Evolutionary conservation across 352 stramenopile species (phyloP).

Genomic region (Globisporangium polare): DNA sequence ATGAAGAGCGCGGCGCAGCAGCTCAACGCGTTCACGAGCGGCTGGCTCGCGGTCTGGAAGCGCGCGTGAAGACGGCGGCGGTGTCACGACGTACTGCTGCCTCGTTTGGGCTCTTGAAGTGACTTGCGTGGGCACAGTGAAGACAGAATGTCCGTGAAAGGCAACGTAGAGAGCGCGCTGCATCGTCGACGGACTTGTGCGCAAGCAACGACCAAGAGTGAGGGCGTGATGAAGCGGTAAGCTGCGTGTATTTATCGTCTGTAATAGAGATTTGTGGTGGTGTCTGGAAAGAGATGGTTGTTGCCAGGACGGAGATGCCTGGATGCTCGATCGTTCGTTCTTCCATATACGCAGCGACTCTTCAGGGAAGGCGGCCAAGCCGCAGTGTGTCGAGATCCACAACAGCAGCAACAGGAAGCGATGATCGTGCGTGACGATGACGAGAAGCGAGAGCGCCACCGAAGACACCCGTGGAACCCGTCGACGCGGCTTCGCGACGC

Average conservation of each 20-base stretch:
- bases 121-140: too few relatives aligned
- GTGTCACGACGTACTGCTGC: not conserved
- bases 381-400: not conserved
- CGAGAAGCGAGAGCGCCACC: not conserved
- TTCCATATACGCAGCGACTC: not conserved
- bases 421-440: not conserved
- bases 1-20: conserved; percentile 67
- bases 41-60: conserved; percentile 75
- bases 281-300: too few relatives aligned
- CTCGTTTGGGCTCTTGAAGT: too few relatives aligned
- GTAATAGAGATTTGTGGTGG: not conserved
- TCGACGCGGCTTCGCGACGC: conserved; percentile 32
- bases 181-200: not conserved
- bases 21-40: conserved; percentile 68
- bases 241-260: not conserved
- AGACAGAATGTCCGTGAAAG: too few relatives aligned
- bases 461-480: conserved; percentile 35
- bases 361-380: not conserved
- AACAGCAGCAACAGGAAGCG: not conserved
- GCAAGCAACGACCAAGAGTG: too few relatives aligned
- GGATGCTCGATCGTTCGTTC: too few relatives aligned
- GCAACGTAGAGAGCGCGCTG: too few relatives aligned
- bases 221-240: too few relatives aligned
- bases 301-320: too few relatives aligned
- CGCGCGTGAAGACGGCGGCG: conserved; percentile 25